These are phyloP conservation scores for Xylaria hypoxylon DNA, from an alignment of 2,329 filamentous ascomycete species.

Conservation along the genomic window DNA sequence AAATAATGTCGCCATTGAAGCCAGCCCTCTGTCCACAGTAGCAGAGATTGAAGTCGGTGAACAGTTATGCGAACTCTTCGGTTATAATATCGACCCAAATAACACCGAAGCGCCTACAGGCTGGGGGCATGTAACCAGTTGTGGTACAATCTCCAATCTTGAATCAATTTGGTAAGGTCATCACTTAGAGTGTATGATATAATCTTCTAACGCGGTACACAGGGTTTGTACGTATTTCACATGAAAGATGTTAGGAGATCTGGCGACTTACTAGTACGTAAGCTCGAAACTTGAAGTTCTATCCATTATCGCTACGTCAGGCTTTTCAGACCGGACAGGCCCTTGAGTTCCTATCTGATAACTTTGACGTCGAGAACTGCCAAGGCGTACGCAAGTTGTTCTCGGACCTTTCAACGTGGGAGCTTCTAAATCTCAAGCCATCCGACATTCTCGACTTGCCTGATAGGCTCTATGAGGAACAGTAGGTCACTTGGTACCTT, in stretches of 20 bases:
- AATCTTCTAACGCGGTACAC: slow-evolving; percentile 9
- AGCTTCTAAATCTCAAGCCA: slow-evolving; percentile 58
- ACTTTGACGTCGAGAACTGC: slow-evolving; percentile 51
- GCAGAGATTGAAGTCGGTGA: slow-evolving; percentile 59
- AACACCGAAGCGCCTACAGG: slow-evolving; percentile 44
- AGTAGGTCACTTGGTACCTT: slow-evolving; percentile 33
- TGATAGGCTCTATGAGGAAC: slow-evolving; percentile 53
- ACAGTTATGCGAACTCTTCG: slow-evolving; percentile 59
- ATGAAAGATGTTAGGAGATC: background rate
- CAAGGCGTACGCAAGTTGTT: slow-evolving; percentile 52
- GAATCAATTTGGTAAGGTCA: slow-evolving; percentile 58
- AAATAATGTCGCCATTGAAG: slow-evolving; percentile 61
- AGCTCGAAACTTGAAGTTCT: slow-evolving; percentile 62
- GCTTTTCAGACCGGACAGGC: slow-evolving; percentile 47
- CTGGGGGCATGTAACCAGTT: slow-evolving; percentile 61
- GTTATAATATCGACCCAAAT: slow-evolving; percentile 54
- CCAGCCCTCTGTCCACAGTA: slow-evolving; percentile 58
- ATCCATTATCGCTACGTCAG: slow-evolving; percentile 55
- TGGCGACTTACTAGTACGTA: slow-evolving; percentile 31
- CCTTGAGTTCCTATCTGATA: slow-evolving; percentile 48
- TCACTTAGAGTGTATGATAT: background rate
- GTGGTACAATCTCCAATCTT: slow-evolving; percentile 60
- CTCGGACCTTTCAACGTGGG: slow-evolving; percentile 55
- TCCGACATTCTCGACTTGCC: slow-evolving; percentile 56
- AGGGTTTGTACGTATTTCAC: slow-evolving; percentile 35